Base-by-base conservation (phyloP, 2,329 filamentous ascomycete species). In the Ascochyta viciae-villosae region DNA sequence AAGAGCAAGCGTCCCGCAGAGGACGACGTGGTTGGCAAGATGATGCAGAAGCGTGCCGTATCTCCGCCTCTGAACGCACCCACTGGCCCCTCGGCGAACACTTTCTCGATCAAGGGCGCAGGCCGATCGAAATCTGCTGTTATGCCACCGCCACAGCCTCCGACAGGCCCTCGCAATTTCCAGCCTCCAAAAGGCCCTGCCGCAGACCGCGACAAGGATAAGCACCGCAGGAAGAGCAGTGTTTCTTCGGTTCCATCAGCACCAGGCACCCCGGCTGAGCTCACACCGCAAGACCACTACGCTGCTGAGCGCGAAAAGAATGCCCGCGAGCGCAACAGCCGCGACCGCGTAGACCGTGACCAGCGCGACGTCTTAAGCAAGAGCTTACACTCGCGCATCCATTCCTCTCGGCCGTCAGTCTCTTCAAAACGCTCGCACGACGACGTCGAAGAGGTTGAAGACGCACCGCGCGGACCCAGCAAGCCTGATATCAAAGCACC, bases 241-340 rank as follows among this genome's bases (percentile, higher is more conserved):
- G 58, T 40, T 2, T 60, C 57, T 12, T 63, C 65, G 0, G 22
- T 57, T 1, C 43, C 51, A 10, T 59, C 55, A 33, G 46, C 44
- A 6, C 57, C 66, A 12, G 52, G 58, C 13, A 61, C 63, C 4
- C 60, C 72, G 5, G 54, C 57, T 12, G 63, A 63, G 5, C 51
- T 64, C 10, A 58, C 63, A 1, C 42, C 61, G 12, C 66, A 68
- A 52, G 86, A 89, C 61, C 81, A 85, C n/a, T 88, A 90, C 72
- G 88, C 88, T 1, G 78, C 87, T 0, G 89, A 91, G 73, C 85
- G 89, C 22, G 88, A 90, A 69, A 66, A 61, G 19, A 72, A 75
- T n/a, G 67, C 67, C 13, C 63, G 70, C 1, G 71, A 72, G 48
- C 65, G 72, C 16, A 67, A 71, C 15, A 64, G 64, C 26, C 58